Base-by-base conservation (phyloP, 2,329 filamentous ascomycete species). In the Ceratocystis harringtonii region DNA sequence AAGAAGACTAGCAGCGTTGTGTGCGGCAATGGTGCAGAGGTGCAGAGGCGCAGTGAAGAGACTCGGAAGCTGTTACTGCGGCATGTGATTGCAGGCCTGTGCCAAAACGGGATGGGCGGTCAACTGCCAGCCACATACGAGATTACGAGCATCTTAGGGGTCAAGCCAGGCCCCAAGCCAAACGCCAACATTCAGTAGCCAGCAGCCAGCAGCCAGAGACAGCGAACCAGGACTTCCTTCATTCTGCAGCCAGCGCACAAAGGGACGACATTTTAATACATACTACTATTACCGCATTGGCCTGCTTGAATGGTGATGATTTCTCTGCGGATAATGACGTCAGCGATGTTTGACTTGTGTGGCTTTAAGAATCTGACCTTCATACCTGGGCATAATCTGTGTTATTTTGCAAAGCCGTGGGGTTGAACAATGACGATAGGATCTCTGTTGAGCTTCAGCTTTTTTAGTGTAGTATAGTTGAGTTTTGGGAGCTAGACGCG, bases 251-350 rank as follows among this genome's bases (percentile, higher is more conserved):
- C 52, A 32, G 52, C 12, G 52, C 12, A 57, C 12, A n/a, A 12
- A 15, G 17, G 22, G 52, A 57, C 52, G 52, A 5, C 28, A n/a
- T 22, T 57, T 36, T 17, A 36, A 69, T 68, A 88, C 89, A 81
- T 75, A 96, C 92, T 92, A 84, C 92, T 96, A 79, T 97, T 97
- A 83, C 92, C 94, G 82, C 94, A 97, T 78, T 97, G 94, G 83
- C 94, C 94, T 70, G 95, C 92, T 79, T 99, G 94, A 72, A 99
- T 88, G 69, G 95, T 99, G 77, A 99, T 99, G 73, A 99, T 99
- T 84, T 99, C 94, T 78, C 94, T 96, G 71, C 1, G 65, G 10
- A 7, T 17, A 19, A 7, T 10, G 2, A 22, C 22, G 63, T 68
- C 65, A 68, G 63, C 62, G 55, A 45, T 25, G 28, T 10, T 28